phyloP scores from a whole-genome alignment of 176 grass and related monocot species.

The Aegilops tauschii region DNA sequence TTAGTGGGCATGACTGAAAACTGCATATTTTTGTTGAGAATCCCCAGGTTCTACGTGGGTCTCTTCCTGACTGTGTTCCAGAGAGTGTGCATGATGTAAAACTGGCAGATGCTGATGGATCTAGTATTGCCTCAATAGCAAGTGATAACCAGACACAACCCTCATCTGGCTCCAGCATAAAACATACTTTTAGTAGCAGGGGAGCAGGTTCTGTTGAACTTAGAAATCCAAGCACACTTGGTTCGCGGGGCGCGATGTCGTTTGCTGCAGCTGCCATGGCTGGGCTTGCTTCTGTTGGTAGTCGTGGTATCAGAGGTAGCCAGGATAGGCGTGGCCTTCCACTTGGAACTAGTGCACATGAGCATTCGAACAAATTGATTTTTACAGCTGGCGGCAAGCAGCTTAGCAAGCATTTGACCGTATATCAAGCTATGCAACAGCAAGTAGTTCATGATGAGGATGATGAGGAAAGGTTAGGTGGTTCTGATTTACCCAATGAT shows the following conservation, averaged over 20 bases:
- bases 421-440: conserved; percentile 86
- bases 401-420: conserved; percentile 76
- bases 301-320: conserved; percentile 61
- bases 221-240: conserved; percentile 54
- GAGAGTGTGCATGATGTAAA: conserved; percentile 86
- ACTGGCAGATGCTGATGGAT: conserved; percentile 65
- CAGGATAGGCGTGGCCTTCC: conserved; percentile 53
- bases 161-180: conserved; percentile 52
- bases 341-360: conserved; percentile 39
- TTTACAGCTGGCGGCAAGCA: conserved; percentile 75
- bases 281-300: conserved; percentile 69
- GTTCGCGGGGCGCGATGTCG: conserved; percentile 75
- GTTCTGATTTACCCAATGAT: conserved; percentile 64
- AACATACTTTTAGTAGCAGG: conserved; percentile 31
- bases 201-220: conserved; percentile 51
- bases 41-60: conserved; percentile 59
- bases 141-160: conserved; percentile 48
- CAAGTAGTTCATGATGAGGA: conserved; percentile 67
- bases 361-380: conserved; percentile 60
- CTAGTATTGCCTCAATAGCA: conserved; percentile 41
- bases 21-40: conserved; percentile 16
- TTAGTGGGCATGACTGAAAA: conserved; percentile 10
- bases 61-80: conserved; percentile 62
- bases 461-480: conserved; percentile 58
- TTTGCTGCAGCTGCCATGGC: conserved; percentile 87